Base-by-base conservation (phyloP, 208 protist species). In the Crithidia acanthocephali region DNA sequence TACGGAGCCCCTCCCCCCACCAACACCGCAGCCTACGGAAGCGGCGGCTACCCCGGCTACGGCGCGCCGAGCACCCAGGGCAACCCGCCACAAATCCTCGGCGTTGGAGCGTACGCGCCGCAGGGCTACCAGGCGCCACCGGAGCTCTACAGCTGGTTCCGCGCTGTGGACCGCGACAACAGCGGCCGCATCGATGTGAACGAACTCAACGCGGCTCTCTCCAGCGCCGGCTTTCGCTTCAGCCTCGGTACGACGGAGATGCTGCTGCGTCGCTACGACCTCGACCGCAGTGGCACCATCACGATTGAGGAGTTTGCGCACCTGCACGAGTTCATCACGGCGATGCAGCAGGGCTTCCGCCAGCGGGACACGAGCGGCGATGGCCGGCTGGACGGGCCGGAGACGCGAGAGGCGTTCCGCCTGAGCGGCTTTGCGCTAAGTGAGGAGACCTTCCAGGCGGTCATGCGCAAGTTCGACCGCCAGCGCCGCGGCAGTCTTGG, bases 391-490 rank as follows among this genome's bases (percentile, higher is more conserved):
- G 70, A 80, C 50, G 84, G 84, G 32, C 56, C 75, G 25, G 85
- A 91, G 63, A 77, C 88, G 23, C 85, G 83, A 2, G 70, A 37
- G 51, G 85, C 85, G 2, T 68, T 94, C 8, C 57, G 32, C 20
- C 58, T 55, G 5, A 76, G 80, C 60, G 81, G 76, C 15, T 91
- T 86, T 61, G 56, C 76, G 27, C 63, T 90, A 1, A 40, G 45
- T 25, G 88, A 94, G 76, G 63, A 80, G 23, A 85, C 81, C 0
- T 91, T 91, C 48, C 84, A 94, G 79, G 57, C 79, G 15, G 60
- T 94, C 20, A 94, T 91, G 88, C 81, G 79, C 35, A 86, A 83
- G 66, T 90, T 94, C 69, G 88, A 91, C 53, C 83, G 84, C 22
- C 72, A 81, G 69, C 80, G 74, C 40, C 73, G 75, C 30, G 84